These are phyloP conservation scores for Hygrophila difformis DNA, from an alignment of 257 asterid genomes.

Conservation along the genomic window DNA sequence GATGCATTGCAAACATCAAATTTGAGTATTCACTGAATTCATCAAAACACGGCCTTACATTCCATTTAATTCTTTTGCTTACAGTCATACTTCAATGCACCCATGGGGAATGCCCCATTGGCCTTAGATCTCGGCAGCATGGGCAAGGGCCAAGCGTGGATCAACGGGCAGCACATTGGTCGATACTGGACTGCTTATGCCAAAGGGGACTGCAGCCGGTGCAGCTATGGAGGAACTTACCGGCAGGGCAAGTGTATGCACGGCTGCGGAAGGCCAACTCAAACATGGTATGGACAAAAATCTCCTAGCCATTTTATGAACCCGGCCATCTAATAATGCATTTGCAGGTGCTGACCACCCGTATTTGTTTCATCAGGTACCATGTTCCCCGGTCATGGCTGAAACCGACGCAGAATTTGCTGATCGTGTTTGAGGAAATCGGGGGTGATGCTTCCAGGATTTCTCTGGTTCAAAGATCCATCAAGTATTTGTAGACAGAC, in stretches of 20 bases:
- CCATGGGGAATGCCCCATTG: conserved; percentile 63
- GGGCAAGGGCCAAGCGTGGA: conserved; percentile 93
- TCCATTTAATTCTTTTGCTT: background rate
- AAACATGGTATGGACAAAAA: conserved; percentile 70
- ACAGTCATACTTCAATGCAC: conserved; percentile 75
- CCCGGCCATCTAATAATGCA: too few species aligned
- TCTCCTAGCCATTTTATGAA: too few species aligned
- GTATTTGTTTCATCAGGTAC: conserved; percentile 40
- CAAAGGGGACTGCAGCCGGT: conserved; percentile 53
- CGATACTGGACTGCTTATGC: conserved; percentile 84
- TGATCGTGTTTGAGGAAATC: conserved; percentile 78
- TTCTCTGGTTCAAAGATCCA: conserved; percentile 57
- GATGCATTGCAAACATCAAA: too few species aligned
- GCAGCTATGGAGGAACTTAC: conserved; percentile 65
- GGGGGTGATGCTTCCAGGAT: conserved; percentile 89
- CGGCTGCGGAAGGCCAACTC: conserved; percentile 98
- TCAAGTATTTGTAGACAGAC: conserved; percentile 28
- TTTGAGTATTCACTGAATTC: background rate
- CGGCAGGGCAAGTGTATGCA: conserved; percentile 57
- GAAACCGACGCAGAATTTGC: conserved; percentile 51
- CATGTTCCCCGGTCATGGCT: conserved; percentile 93
- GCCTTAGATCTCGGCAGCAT: conserved; percentile 77
- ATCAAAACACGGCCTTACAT: too few species aligned
- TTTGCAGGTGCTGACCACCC: too few species aligned
- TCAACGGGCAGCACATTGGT: conserved; percentile 85